Base-by-base conservation (phyloP, 345 rosid genomes). In the Arabidopsis suecica region DNA sequence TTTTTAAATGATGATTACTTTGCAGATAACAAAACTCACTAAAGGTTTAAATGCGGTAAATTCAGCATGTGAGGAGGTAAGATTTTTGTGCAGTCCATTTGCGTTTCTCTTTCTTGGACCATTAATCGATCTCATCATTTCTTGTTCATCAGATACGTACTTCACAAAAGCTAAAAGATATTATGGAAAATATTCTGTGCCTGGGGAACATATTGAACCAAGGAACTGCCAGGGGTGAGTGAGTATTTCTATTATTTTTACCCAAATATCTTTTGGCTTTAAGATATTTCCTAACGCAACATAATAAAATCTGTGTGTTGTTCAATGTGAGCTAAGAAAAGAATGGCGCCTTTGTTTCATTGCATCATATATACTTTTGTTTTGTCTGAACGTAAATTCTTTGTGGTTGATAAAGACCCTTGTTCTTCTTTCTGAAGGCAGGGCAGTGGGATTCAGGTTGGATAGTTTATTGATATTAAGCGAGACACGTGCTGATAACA, bases 191-290 rank as follows among this genome's bases (percentile, higher is more conserved):
- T 79, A 93, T 96, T 84, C 97, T 96, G 56, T 86, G 80, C 73
- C 83, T 96, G 68, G 99, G 99, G 71, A 96, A 96, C 75, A 84
- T 86, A 5, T 78, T 93, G 83, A 96, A 93, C 84, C 97, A 96
- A 78, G 99, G 99, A 85, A 96, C 99, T 60, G 98, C 96, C n/a
- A 91, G 98, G 85, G 99, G 99, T 90, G 67, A 79, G 99, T 90
- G 67, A 79, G 86, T 65, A 71, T 67, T 41, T 9, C 18, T 2
- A 30, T 20, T 7, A 3, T 20, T 45, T 55, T 5, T 13, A 57
- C 32, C 2, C 30, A 28, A 28, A 28, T 28, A 58, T 76, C 41
- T 44, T 59, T 47, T 51, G 65, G 36, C 41, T 28, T 5, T 30
- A 11, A 30, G 53, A 14, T 32, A 59, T 38, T 38, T 69, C 25